Evolutionary conservation across 2,329 filamentous ascomycete genomes (phyloP), one percentile per base, ranked within the genome.

Genomic region (Amauroascus verrucosus): DNA sequence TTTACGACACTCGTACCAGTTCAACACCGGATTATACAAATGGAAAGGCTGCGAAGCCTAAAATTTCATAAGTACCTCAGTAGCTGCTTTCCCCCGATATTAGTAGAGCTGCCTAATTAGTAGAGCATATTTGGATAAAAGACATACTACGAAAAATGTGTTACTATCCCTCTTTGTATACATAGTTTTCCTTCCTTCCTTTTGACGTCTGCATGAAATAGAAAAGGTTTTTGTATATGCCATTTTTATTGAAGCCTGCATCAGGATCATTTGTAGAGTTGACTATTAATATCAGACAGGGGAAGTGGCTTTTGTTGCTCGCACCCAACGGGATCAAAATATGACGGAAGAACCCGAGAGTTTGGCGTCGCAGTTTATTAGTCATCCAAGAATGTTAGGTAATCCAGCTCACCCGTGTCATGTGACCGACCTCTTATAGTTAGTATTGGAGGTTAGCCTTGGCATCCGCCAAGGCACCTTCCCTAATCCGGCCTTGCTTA

Each of bases 1-100:
- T 82, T 60, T 86, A 86, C 65, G 67, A 63, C 32, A 60, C 63
- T 13, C 57, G 59, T 11, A 54, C 57, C 11, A 53, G 45, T n/a
- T 48, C 57, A 18, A 40, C 40, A 11, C 7, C 38, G 8, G 40
- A 48, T n/a, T 38, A 33, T 16, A 30, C 32, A 28, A 68, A 68
- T 41, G 67, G 66, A 41, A 51, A 55, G 9, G 62, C 57, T 14
- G 58, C 59, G 28, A 72, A 69, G 60, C 64, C 66, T 32, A 72
- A 71, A 60, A 62, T 59, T 48, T 65, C 67, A 46, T 71, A 58
- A n/a, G 30, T 32, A 18, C 8, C 6, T 45, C 4, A 26, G 24
- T 5, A 18, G 11, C 13, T 16, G 2, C 16, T 18, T 13, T 37
- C 18, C 7, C 8, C 40, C 44, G 14, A 33, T 22, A 20, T n/a